These are phyloP conservation scores for Diaporthe vaccinii DNA, from an alignment of 2,329 filamentous ascomycete species.

Conservation along the genomic window DNA sequence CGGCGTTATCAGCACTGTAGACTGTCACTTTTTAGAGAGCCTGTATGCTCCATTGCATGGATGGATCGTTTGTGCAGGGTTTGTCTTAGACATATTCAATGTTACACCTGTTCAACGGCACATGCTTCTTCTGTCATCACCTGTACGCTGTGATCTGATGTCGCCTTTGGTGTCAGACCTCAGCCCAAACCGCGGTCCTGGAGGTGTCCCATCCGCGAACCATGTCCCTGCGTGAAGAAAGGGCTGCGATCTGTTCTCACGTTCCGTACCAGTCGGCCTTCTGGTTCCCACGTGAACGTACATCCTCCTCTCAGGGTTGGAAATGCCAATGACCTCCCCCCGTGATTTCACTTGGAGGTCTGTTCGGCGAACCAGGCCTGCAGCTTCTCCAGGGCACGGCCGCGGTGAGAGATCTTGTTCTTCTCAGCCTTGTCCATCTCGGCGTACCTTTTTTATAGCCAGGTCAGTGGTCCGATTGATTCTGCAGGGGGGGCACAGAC, in stretches of 20 bases:
- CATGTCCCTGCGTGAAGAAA: no score
- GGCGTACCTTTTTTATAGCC: conserved; percentile 71
- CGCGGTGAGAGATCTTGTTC: conserved; percentile 94
- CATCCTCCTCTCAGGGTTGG: not conserved
- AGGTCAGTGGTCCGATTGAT: not conserved
- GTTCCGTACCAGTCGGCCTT: no score
- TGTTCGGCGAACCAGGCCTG: conserved; percentile 80
- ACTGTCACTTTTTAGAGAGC: not conserved
- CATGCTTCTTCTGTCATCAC: not conserved
- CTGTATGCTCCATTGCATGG: conserved; percentile 5
- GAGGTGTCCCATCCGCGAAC: not conserved
- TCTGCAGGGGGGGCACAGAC: not conserved
- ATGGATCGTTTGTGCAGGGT: not conserved
- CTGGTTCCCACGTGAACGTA: not conserved
- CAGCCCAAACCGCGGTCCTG: no score
- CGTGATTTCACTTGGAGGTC: conserved; percentile 40
- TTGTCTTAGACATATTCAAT: not conserved
- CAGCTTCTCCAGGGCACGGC: conserved; percentile 87
- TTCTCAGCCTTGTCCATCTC: conserved; percentile 93
- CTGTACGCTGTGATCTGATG: not conserved
- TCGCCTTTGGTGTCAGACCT: not conserved
- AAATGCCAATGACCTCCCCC: not conserved
- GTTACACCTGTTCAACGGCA: not conserved
- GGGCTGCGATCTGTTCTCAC: not conserved
- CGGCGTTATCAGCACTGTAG: conserved; percentile 27